Base-by-base conservation (phyloP, 768 basidiomycete species). In the Daedalea quercina region DNA sequence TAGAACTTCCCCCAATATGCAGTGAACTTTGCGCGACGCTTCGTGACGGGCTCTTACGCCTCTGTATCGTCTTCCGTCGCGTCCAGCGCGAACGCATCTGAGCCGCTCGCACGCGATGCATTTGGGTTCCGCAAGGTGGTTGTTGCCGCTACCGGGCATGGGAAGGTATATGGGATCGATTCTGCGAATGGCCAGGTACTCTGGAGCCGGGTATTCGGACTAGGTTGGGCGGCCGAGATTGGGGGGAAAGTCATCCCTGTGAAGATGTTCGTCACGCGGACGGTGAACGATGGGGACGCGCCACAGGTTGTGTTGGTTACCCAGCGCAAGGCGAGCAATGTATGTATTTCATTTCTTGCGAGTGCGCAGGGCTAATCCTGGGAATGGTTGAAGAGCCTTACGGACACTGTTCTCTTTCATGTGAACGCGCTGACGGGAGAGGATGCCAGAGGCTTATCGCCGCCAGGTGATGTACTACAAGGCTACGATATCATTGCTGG, bases 91-190 rank as follows among this genome's bases (percentile, higher is more conserved):
- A 65, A 72, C 22, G 65, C 67, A 15, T 56, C 63, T 28, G 73
- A 70, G 22, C 53, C 69, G 0, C 72, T 85, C 0, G 70, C 74
- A 53, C 81, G 90, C 3, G 92, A 94, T 61, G 68, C 83, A 0
- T 95, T 94, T 64, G 93, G 92, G 0, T 91, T 96, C 69, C 77
- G 86, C 34, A 90, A 96, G 63, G 67, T 96, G 25, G 78, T 94
- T 43, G 78, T 95, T 3, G 76, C 73, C 6, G 87, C 83, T 0
- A 91, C 88, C 2, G 58, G 72, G 0, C 73, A 77, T 25, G 91
- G 92, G 1, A 92, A 90, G 61, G 58, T 94, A 0, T 92, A 83
- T 61, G 94, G 84, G 0, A 68, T 97, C 41, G 92, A 96, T 60
- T 86, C 89, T 1, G 78, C 81, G 9, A 87, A 75, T 42, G 94